Conservation (phyloP, 495 filamentous ascomycete genomes). For the Aspergillus ostianus region DNA sequence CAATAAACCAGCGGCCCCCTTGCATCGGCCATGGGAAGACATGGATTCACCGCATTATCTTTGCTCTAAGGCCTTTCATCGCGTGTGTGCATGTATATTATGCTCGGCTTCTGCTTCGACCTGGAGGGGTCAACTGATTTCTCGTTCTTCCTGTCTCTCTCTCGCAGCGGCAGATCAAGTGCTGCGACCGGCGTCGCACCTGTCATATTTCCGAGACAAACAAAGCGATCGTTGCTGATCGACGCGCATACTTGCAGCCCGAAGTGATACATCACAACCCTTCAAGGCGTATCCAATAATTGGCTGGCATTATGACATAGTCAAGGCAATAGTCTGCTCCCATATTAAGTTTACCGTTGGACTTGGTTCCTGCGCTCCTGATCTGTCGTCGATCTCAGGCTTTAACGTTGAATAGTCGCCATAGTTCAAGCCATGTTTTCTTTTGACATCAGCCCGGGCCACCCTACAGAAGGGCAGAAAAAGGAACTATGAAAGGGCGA, state of each 20-base stretch:
- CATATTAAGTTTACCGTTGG: background rate
- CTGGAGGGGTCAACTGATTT: too few species aligned
- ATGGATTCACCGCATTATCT: background rate
- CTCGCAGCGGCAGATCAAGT: background rate
- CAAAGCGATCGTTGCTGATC: constrained; percentile 7
- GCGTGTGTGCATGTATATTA: background rate
- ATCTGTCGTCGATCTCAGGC: background rate
- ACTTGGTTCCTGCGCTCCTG: too few species aligned
- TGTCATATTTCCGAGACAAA: constrained; percentile 11
- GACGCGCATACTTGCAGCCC: constrained; percentile 5
- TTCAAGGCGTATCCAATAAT: constrained; percentile 12
- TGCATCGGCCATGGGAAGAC: constrained; percentile 9
- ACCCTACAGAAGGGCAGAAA: background rate
- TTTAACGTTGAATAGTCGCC: background rate
- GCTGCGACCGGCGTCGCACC: constrained; percentile 10
- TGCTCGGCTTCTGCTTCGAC: background rate
- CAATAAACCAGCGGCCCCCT: constrained; percentile 15
- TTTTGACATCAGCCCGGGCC: background rate
- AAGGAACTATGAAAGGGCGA: background rate
- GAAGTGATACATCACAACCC: constrained; percentile 14
- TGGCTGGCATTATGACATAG: constrained; percentile 9
- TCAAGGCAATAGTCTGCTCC: constrained; percentile 7
- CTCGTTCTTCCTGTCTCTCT: background rate
- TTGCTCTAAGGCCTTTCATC: background rate
- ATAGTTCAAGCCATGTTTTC: background rate